These are phyloP conservation scores for Rhizopus sp. DNA, from an alignment of 371 early-diverging fungal species.

Conservation along the genomic window DNA sequence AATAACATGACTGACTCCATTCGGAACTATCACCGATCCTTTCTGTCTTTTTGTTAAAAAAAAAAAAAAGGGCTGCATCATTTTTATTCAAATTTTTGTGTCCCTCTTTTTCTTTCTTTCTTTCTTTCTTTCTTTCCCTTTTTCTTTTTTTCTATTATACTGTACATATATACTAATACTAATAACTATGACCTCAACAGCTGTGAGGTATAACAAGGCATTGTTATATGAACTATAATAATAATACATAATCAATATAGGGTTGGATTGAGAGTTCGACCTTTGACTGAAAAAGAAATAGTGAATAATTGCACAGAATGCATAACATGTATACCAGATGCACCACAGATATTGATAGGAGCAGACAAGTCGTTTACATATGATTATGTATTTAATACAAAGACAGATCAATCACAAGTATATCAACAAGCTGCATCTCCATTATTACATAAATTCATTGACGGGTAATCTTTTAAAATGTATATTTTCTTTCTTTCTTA, in stretches of 20 bases:
- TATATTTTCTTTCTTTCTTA: neutral
- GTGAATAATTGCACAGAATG: slow-evolving; percentile 74
- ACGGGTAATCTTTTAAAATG: slow-evolving; percentile 66
- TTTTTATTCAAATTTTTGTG: slow-evolving; percentile 1
- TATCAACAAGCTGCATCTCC: slow-evolving; percentile 76
- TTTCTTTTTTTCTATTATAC: neutral
- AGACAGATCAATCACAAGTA: slow-evolving; percentile 70
- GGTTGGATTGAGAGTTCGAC: slow-evolving; percentile 84
- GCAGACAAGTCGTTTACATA: slow-evolving; percentile 82
- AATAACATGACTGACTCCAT: no score
- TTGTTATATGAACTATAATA: neutral
- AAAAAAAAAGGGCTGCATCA: no score
- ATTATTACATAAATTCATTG: slow-evolving; percentile 81
- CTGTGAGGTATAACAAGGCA: slow-evolving; percentile 33
- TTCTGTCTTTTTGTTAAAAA: no score
- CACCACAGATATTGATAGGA: slow-evolving; percentile 69
- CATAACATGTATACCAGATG: slow-evolving; percentile 67
- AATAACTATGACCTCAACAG: slow-evolving; percentile 35
- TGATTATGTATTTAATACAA: slow-evolving; percentile 83
- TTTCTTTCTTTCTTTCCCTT: slow-evolving; percentile 1
- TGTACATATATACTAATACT: neutral
- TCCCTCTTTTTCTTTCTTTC: slow-evolving; percentile 7
- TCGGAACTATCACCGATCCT: no score
- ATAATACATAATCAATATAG: slow-evolving; percentile 31
- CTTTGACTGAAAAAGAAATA: slow-evolving; percentile 77